phyloP scores from a whole-genome alignment of 140 eudicot species.

The Flaveria floridana region DNA sequence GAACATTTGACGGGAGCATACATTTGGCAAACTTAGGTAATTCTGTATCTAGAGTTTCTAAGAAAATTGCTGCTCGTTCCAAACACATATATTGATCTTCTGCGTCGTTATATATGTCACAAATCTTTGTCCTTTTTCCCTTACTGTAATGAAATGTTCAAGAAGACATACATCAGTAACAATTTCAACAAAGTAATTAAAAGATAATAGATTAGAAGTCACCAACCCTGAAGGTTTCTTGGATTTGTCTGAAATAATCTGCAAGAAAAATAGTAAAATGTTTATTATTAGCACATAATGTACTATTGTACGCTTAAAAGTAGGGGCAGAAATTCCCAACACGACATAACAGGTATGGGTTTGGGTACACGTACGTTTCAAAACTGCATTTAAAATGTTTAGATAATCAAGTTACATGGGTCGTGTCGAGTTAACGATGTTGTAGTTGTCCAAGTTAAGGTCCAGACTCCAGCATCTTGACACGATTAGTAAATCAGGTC shows the following conservation, averaged over 20 bases:
- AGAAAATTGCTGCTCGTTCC: constrained; percentile 72
- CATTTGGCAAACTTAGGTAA: constrained; percentile 62
- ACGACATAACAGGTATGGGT: not conserved
- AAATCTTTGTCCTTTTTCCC: constrained; percentile 50
- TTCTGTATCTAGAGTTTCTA: constrained; percentile 39
- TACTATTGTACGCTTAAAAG: not conserved
- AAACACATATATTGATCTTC: constrained; percentile 61
- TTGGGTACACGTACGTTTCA: not conserved
- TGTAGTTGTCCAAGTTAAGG: too few relatives aligned
- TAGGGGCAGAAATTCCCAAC: not conserved
- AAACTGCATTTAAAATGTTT: not conserved
- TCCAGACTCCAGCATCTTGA: too few relatives aligned
- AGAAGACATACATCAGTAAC: not conserved
- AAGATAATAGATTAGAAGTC: constrained; percentile 14
- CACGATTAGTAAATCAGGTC: too few relatives aligned
- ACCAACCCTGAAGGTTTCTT: constrained; percentile 48
- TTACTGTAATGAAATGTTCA: constrained; percentile 31
- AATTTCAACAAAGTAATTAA: not conserved
- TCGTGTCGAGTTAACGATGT: not conserved
- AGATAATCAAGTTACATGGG: not conserved
- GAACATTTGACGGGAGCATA: constrained; percentile 86
- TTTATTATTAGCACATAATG: constrained; percentile 7
- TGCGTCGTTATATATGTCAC: constrained; percentile 56
- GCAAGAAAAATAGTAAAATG: constrained; percentile 19
- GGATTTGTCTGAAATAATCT: constrained; percentile 44